Base-by-base conservation (phyloP, 2,329 filamentous ascomycete genomes). In the Ophiocordyceps robertsii region DNA sequence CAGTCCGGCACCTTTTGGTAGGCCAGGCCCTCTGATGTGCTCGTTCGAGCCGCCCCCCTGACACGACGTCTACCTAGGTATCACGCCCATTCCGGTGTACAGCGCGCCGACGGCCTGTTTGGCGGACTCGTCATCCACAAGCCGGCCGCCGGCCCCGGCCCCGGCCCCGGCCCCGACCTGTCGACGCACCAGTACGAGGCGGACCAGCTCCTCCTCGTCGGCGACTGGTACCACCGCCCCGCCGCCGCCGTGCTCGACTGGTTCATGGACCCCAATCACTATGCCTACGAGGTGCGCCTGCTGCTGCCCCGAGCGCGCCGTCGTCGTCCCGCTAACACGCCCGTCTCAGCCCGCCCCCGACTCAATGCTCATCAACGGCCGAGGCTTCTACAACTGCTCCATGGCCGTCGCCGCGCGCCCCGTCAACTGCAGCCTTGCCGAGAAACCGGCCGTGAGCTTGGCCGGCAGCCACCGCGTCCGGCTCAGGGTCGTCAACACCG, bases 1-100 rank as follows among this genome's bases (percentile, higher is more conserved):
- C 72, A 76, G 58, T 60, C 68, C 1, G 75, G 75, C 14, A 74
- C 73, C 8, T 78, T 73, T 52, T 79, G 75, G 75, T 84, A 82
- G 56, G 31, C 6, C 31, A 6, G n/a, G n/a, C 31, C 11, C 3
- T 19, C 19, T 19, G 19, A 19, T 13, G 3, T 33, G 30, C 31
- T 4, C 31, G 12, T 33, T 16, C n/a, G 31, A 36, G 17, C 9
- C 9, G n/a, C 9, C 12, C n/a, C 10, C 17, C 9, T 16, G 3
- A 17, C n/a, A 14, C 16, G 4, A 10, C 3, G 9, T 36, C 14
- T n/a, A n/a, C n/a, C n/a, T 14, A 36, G 33, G 33, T 36, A 36
- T 36, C 80, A 84, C 53, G 75, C 71, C 3, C 80, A 84, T 51
- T 68, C 69, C 24, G 63, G 65, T 14, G 66, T 69, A 31, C 77